Evolutionary conservation across 2,329 filamentous ascomycete species (phyloP).

Genomic region (Karstenula rhodostoma): DNA sequence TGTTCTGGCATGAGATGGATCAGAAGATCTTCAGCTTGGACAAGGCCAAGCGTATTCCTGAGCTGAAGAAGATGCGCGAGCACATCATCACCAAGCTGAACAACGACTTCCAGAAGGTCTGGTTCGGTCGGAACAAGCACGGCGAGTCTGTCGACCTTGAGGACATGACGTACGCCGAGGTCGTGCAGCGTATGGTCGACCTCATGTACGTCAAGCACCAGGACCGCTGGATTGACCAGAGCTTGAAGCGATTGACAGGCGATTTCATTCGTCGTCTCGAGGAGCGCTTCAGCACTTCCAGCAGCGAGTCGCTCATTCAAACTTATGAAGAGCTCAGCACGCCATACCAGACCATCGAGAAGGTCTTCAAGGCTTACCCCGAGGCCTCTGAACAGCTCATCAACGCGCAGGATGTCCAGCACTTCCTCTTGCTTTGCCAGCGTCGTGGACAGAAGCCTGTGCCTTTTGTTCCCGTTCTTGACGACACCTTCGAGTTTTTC

Average conservation of each 20-base stretch:
- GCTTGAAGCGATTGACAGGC: slow-evolving; percentile 81
- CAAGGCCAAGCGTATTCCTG: slow-evolving; percentile 69
- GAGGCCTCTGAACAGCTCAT: slow-evolving; percentile 91
- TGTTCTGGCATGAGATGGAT: slow-evolving; percentile 99
- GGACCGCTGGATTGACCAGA: slow-evolving; percentile 63
- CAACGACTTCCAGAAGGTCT: slow-evolving; percentile 59
- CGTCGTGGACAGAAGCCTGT: slow-evolving; percentile 94
- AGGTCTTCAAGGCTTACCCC: slow-evolving; percentile 82
- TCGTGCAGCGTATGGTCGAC: slow-evolving; percentile 56
- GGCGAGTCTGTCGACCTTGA: slow-evolving; percentile 56
- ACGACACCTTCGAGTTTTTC: slow-evolving; percentile 98
- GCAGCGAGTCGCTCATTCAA: slow-evolving; percentile 83
- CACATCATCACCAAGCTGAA: slow-evolving; percentile 58
- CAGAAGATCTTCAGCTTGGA: slow-evolving; percentile 96
- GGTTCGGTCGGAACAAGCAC: slow-evolving; percentile 56
- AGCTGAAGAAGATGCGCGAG: slow-evolving; percentile 54
- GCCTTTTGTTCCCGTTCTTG: slow-evolving; percentile 92
- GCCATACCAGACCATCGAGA: slow-evolving; percentile 79
- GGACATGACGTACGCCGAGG: slow-evolving; percentile 59
- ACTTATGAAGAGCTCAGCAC: slow-evolving; percentile 87
- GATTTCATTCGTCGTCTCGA: slow-evolving; percentile 98
- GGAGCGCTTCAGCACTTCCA: slow-evolving; percentile 87
- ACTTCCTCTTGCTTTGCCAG: slow-evolving; percentile 93
- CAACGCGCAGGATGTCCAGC: slow-evolving; percentile 97
- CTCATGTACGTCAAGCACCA: slow-evolving; percentile 58